Evolutionary conservation across 2,329 filamentous ascomycete species (phyloP), one percentile per base, ranked within the genome.

Genomic region (Anisogramma anomala): DNA sequence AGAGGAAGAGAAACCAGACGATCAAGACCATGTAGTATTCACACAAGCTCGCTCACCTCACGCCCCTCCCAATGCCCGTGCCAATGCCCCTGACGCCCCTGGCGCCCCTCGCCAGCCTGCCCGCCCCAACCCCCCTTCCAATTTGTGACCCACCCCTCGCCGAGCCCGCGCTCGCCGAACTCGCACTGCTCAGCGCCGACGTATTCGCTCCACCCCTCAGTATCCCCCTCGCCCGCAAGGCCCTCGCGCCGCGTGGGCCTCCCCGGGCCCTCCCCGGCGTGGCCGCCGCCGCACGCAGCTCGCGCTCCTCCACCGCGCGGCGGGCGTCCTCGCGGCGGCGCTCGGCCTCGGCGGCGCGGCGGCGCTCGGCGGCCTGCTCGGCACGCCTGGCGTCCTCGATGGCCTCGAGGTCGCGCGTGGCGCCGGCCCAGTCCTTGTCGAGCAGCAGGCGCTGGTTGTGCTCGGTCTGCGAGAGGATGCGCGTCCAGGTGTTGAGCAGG

Each of bases 381-480:
- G 79, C 66, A 10, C 78, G 58, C 3, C 78, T 78, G 57, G 96
- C 89, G 40, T 79, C 80, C 60, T 96, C 89, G 42, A 87, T 74
- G 46, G 94, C 86, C n/a, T 77, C 71, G 28, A 94, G 63, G 62
- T 98, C 91, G 55, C 88, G 79, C 4, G 77, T 84, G 20, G 88
- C 84, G 42, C 91, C 91, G 56, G 89, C 82, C 87, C 89, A 98
- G 44, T 77, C 70, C 2, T 86, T 84, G 55, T 94, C 83, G 33
- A 96, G 71, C 33, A 98, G 81, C 37, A 98, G 68, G 18, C 91
- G 79, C 60, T 96, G 88, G 57, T 94, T 96, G 63, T 98, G 91
- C 62, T 98, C 91, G 4, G 91, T 95, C 61, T 98, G 91, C 6
- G 86, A 91, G 10, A 98, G 74, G 50, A 98, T 95, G 39, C 87